phyloP scores from a whole-genome alignment of 805 yeast species.

The Hanseniaspora vineae region DNA sequence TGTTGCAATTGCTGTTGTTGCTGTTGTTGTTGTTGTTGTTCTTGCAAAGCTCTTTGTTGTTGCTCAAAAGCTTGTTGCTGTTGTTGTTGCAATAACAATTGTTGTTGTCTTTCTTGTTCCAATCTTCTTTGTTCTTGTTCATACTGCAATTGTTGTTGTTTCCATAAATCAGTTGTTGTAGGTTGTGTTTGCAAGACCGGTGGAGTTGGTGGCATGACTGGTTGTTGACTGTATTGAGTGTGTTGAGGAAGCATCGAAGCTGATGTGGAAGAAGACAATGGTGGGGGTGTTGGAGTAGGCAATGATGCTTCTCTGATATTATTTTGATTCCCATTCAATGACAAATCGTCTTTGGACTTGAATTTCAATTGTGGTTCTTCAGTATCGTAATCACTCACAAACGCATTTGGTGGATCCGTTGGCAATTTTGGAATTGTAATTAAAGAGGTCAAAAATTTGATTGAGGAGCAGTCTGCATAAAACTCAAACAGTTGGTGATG shows the following conservation, averaged over 20 bases:
- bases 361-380: constrained; percentile 1
- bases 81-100: constrained; percentile 48
- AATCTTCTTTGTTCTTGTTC: constrained; percentile 43
- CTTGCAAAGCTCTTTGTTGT: constrained; percentile 56
- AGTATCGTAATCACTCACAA: constrained; percentile 16
- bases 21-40: constrained; percentile 61
- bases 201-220: constrained; percentile 5
- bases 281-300: constrained; percentile 4
- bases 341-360: not conserved
- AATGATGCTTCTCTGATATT: constrained; percentile 3
- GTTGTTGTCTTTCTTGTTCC: constrained; percentile 49
- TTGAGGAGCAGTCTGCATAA: constrained; percentile 79
- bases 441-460: constrained; percentile 67
- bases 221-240: too few species aligned
- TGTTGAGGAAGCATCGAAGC: constrained; percentile 16
- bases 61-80: constrained; percentile 63
- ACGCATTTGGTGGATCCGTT: constrained; percentile 24
- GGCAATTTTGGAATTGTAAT: constrained; percentile 46
- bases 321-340: constrained; percentile 10
- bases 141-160: constrained; percentile 36
- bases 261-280: constrained; percentile 33
- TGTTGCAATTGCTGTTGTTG: constrained; percentile 57
- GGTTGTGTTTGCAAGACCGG: constrained; percentile 38
- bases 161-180: constrained; percentile 35
- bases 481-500: constrained; percentile 62